Percentiles rank a stretch among this genome's conserved stretches.
Conservation (phyloP, 176 grass and related monocot genomes). For the Typha latifolia region DNA sequence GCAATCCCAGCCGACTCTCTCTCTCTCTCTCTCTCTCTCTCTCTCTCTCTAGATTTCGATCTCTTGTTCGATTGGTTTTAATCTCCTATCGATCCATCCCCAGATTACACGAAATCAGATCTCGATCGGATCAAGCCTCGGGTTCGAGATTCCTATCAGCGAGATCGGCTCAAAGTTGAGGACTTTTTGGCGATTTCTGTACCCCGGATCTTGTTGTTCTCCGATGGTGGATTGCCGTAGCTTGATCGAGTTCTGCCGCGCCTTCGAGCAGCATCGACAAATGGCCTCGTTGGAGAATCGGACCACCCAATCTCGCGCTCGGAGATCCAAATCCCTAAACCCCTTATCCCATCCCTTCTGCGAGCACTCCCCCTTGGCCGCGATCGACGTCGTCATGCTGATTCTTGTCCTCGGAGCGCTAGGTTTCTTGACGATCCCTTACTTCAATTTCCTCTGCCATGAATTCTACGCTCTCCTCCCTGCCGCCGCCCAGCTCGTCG, state of each 20-base stretch:
- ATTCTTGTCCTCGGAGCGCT: conserved; percentile 56
- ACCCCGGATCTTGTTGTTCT: not conserved
- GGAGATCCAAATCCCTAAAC: conserved; percentile 22
- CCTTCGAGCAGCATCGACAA: conserved; percentile 82
- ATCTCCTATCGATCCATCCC: too few relatives aligned
- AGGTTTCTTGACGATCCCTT: conserved; percentile 51
- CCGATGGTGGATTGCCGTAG: conserved; percentile 91
- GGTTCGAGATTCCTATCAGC: not conserved
- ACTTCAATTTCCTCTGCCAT: conserved; percentile 30
- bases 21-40: not conserved
- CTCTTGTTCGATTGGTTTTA: not conserved
- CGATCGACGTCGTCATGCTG: conserved; percentile 57
- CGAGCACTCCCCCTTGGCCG: conserved; percentile 55
- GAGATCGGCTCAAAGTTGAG: not conserved
- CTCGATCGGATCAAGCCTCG: not conserved
- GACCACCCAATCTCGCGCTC: conserved; percentile 26
- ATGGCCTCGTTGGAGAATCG: conserved; percentile 29
- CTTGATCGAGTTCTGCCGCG: conserved; percentile 92
- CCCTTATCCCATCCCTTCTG: conserved; percentile 47
- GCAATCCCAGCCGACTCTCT: not conserved
- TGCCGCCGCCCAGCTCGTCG: conserved; percentile 18
- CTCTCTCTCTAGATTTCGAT: not conserved
- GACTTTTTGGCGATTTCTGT: not conserved
- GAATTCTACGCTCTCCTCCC: conserved; percentile 37
- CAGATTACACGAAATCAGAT: too few relatives aligned